Evolutionary conservation across 768 basidiomycete genomes (phyloP), one percentile per base, ranked within the genome.

Genomic region (Exsudoporus frostii): DNA sequence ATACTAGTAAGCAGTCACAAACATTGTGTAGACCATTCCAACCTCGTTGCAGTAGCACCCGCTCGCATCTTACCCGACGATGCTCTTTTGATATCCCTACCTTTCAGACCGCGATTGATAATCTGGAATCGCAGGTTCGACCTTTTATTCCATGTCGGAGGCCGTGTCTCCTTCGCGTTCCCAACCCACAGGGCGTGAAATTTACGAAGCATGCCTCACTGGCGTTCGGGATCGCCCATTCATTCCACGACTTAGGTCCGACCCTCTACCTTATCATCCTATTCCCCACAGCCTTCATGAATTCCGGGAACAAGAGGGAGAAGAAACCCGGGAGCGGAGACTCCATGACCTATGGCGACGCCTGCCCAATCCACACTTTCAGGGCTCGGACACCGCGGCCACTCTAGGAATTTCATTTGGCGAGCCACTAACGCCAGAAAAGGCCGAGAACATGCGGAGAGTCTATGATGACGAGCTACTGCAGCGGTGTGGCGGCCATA

Each of bases 381-480:
- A 62, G 48, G 65, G 59, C 47, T 50, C 69, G 54, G 48, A 67
- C 41, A 37, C 61, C 48, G 62, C 56, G 56, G 65, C 46, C 32
- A 57, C 54, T 22, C 56, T 53, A 20, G 53, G 49, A 34, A 46
- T 48, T 53, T 39, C 57, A 34, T 49, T 40, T 49, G 51, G 58
- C 50, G 59, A 62, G 57, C 44, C 52, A 45, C 59, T 85, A 56
- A 83, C 73, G 41, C 69, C 69, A 34, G 80, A 82, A 63, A 66
- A 79, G 52, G 91, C 86, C 15, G 79, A 84, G 60, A 71, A 78
- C 62, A 73, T 91, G 59, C 75, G 83, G 61, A 79, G 76, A 43
- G 79, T 83, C 71, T 96, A 96, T 72, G 83, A 89, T 59, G 79
- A 81, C 59, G 93, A 96, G 66, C 72, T 97, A 38, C 72, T 87